These are phyloP conservation scores for Cydonia oblonga DNA, from an alignment of 331 rosid genomes.

Conservation along the genomic window DNA sequence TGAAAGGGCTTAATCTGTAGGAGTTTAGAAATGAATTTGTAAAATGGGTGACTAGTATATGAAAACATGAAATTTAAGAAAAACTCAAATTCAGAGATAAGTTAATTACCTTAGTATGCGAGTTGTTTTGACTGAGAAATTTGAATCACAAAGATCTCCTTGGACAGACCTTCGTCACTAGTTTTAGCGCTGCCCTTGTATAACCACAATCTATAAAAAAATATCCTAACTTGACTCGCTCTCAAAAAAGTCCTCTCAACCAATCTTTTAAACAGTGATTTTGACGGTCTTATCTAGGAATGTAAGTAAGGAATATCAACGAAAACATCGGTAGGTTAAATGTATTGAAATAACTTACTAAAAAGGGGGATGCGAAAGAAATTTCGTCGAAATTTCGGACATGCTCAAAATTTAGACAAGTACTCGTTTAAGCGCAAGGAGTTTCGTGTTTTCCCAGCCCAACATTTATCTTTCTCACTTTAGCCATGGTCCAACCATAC, in stretches of 20 bases:
- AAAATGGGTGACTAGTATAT: no score
- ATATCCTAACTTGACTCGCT: neutral
- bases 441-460: neutral
- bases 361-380: neutral
- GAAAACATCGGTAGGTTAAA: no score
- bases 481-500: neutral
- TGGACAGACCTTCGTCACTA: neutral
- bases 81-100: neutral
- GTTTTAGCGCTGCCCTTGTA: slow-evolving; percentile 4
- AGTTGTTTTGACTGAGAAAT: neutral
- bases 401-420: neutral
- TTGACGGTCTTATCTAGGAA: neutral
- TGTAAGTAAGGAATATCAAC: neutral
- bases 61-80: neutral
- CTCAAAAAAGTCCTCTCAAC: slow-evolving; percentile 1
- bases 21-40: no score
- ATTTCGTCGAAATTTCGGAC: neutral
- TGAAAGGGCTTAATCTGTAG: no score
- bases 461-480: no score
- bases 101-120: neutral
- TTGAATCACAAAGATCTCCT: slow-evolving; percentile 22
- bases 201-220: slow-evolving; percentile 5
- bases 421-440: no score
- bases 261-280: neutral
- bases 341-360: neutral